A percentile compares a stretch with the other conserved stretches of the same genome.
These are phyloP conservation scores for Spergularia marina DNA, from an alignment of 148 eudicot species.

Conservation along the genomic window DNA sequence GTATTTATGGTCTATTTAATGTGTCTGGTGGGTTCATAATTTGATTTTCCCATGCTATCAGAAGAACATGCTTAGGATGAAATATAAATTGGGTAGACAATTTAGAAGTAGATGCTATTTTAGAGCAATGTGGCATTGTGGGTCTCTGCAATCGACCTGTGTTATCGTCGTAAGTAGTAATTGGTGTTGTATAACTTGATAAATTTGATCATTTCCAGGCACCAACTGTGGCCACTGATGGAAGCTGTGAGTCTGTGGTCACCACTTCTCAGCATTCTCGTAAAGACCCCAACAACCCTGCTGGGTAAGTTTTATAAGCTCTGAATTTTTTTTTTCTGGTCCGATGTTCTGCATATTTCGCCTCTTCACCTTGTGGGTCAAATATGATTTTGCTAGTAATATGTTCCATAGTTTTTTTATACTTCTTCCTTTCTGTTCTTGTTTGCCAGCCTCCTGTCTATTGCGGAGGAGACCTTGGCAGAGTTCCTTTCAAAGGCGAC, in stretches of 20 bases:
- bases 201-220: slow-evolving; percentile 40
- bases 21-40: slow-evolving; percentile 12
- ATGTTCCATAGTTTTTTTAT: slow-evolving; percentile 12
- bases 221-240: slow-evolving; percentile 52
- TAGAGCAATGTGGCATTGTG: neutral
- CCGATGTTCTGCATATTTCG: neutral
- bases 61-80: neutral
- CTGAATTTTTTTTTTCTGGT: neutral
- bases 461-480: slow-evolving; percentile 96
- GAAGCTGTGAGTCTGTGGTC: slow-evolving; percentile 73
- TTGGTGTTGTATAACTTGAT: neutral
- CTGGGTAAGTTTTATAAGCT: slow-evolving; percentile 47
- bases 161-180: slow-evolving; percentile 7
- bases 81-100: slow-evolving; percentile 6
- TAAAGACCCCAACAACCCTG: slow-evolving; percentile 77
- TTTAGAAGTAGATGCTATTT: neutral
- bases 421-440: slow-evolving; percentile 6
- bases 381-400: neutral
- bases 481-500: slow-evolving; percentile 99
- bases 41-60: neutral
- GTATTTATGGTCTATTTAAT: slow-evolving; percentile 17
- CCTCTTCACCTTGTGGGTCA: neutral
- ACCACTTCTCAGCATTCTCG: slow-evolving; percentile 64
- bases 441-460: slow-evolving; percentile 73
- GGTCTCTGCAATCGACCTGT: neutral